phyloP scores from a whole-genome alignment of 208 protist species.

The Blastocrithidia nonstop region DNA sequence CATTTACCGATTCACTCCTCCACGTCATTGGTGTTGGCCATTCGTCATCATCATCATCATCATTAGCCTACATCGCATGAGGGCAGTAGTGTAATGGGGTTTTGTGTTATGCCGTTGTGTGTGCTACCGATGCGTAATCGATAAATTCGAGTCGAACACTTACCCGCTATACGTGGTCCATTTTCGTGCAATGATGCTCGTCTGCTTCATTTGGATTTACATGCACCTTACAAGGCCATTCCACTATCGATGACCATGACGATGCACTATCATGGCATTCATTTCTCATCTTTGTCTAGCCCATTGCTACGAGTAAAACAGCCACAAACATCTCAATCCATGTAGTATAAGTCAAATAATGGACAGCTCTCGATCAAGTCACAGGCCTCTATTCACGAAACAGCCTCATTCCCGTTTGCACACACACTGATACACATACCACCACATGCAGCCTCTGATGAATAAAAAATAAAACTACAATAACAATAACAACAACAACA shows the following conservation, averaged over 20 bases:
- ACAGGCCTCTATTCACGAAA: no score
- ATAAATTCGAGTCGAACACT: slow-evolving; percentile 65
- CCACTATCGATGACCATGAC: slow-evolving; percentile 61
- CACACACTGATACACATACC: no score
- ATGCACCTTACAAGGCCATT: slow-evolving; percentile 62
- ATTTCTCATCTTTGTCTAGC: neutral
- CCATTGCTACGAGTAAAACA: neutral
- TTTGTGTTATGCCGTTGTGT: slow-evolving; percentile 78
- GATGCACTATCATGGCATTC: slow-evolving; percentile 61
- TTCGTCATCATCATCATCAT: slow-evolving; percentile 34
- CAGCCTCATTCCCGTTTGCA: no score
- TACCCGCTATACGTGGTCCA: slow-evolving; percentile 63
- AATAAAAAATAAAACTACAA: no score
- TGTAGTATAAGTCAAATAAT: no score
- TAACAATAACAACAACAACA: no score
- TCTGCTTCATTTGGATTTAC: slow-evolving; percentile 62
- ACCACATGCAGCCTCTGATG: no score
- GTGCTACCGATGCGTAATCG: slow-evolving; percentile 77
- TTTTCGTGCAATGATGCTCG: slow-evolving; percentile 78
- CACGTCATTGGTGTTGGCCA: slow-evolving; percentile 72
- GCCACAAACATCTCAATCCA: neutral
- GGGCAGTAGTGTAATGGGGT: slow-evolving; percentile 48
- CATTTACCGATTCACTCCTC: slow-evolving; percentile 63
- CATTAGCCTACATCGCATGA: no score
- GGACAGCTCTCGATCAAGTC: no score